A percentile compares a stretch with the other conserved stretches of the same genome.
Conservation (phyloP, 108 stramenopile species). For the Cyclotella cryptica region DNA sequence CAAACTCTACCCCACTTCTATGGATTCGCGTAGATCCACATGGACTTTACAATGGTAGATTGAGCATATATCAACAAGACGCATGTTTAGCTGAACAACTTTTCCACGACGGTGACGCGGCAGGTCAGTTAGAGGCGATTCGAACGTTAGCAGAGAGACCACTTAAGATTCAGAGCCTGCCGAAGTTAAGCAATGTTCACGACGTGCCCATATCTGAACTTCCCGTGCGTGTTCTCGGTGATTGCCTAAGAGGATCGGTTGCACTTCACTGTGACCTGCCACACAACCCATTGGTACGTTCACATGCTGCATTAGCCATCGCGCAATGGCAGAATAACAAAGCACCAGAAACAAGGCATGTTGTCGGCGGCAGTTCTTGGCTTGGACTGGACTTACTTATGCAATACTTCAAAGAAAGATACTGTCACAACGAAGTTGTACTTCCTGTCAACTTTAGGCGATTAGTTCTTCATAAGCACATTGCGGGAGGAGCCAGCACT, state of each 20-base stretch:
- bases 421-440: constrained; percentile 66
- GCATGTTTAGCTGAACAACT: constrained; percentile 86
- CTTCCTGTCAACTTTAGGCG: constrained; percentile 83
- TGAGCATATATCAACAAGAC: constrained; percentile 86
- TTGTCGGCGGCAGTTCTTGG: constrained; percentile 74
- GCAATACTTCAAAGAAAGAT: constrained; percentile 87
- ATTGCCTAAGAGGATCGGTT: constrained; percentile 85
- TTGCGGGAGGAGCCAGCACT: constrained; percentile 55
- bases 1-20: constrained; percentile 83
- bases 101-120: constrained; percentile 89
- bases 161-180: constrained; percentile 76
- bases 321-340: constrained; percentile 93
- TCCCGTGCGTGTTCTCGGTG: constrained; percentile 84
- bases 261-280: constrained; percentile 84
- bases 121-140: constrained; percentile 82
- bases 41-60: constrained; percentile 75
- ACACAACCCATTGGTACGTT: constrained; percentile 82
- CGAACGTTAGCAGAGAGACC: constrained; percentile 86
- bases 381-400: constrained; percentile 77
- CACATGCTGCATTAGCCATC: constrained; percentile 84
- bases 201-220: constrained; percentile 83
- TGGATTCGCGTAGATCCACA: constrained; percentile 90
- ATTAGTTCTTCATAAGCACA: constrained; percentile 74
- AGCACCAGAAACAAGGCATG: constrained; percentile 72
- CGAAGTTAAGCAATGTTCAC: constrained; percentile 76